Percentiles rank a stretch among this genome's conserved stretches.
Evolutionary conservation across 2,329 filamentous ascomycete species (phyloP).

Genomic region (Colletotrichum limetticola): DNA sequence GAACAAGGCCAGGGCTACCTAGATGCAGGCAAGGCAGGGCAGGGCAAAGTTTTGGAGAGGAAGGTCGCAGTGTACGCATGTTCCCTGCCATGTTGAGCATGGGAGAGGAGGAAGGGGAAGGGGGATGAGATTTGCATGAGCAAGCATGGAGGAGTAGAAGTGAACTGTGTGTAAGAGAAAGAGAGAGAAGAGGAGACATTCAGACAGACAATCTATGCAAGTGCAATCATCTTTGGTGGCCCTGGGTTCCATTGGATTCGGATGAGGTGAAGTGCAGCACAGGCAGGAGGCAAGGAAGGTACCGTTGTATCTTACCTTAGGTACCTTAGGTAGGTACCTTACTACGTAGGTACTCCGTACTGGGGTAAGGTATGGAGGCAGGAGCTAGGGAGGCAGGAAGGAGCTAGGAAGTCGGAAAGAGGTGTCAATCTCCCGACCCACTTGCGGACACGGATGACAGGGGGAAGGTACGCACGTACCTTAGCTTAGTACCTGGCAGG

Average conservation of each 20-base stretch:
- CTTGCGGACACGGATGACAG: constrained; percentile 15
- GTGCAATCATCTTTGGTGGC: neutral
- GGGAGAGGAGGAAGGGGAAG: neutral
- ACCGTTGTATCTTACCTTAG: neutral
- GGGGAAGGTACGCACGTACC: constrained; percentile 18
- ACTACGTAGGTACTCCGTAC: neutral
- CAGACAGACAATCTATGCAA: neutral
- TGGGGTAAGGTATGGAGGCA: neutral
- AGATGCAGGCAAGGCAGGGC: neutral
- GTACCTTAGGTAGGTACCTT: neutral
- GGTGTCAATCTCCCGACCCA: constrained; percentile 31
- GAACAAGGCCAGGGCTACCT: neutral
- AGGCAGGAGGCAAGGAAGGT: neutral
- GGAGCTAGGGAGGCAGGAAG: neutral
- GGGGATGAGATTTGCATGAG: neutral
- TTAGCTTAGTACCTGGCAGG: constrained; percentile 15
- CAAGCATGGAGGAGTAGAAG: neutral
- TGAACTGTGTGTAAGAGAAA: neutral
- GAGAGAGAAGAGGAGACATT: neutral
- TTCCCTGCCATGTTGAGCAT: neutral
- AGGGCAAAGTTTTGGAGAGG: neutral
- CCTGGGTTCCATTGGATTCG: too few species aligned
- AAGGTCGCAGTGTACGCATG: neutral
- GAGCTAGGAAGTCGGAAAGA: neutral
- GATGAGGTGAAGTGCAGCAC: too few species aligned